Conservation (phyloP, 257 asterid species). For the Anisodus acutangulus region DNA sequence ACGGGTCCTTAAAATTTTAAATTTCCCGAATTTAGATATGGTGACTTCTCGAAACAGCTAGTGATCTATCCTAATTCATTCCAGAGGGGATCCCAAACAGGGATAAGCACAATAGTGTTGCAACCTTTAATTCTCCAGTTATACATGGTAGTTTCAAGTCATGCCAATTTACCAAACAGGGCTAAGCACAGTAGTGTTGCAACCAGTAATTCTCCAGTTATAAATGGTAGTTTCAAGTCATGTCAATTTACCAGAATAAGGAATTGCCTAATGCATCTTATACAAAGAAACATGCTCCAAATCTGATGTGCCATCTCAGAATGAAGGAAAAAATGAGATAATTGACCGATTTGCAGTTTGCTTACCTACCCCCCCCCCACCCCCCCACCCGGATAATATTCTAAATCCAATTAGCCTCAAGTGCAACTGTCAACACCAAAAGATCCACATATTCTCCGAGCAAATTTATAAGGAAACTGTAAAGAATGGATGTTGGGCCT, state of each 20-base stretch:
- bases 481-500: too few species aligned
- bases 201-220: not conserved
- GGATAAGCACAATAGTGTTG: not conserved
- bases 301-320: not conserved
- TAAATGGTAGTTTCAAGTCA: not conserved
- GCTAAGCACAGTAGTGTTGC: not conserved
- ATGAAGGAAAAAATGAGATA: not conserved
- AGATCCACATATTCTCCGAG: not conserved
- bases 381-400: not conserved
- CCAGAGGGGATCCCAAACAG: not conserved
- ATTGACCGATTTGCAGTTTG: not conserved
- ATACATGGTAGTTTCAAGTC: not conserved
- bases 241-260: not conserved
- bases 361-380: not conserved
- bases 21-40: not conserved
- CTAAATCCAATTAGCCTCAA: not conserved
- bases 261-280: not conserved
- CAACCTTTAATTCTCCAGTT: not conserved
- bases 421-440: not conserved
- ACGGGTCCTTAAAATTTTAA: not conserved
- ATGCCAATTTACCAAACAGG: not conserved
- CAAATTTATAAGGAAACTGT: not conserved
- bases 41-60: slow-evolving; percentile 10
- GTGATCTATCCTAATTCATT: not conserved
- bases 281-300: slow-evolving; percentile 9